Evolutionary conservation across 2,329 filamentous ascomycete genomes (phyloP).

Genomic region (Aspergillus tanneri): DNA sequence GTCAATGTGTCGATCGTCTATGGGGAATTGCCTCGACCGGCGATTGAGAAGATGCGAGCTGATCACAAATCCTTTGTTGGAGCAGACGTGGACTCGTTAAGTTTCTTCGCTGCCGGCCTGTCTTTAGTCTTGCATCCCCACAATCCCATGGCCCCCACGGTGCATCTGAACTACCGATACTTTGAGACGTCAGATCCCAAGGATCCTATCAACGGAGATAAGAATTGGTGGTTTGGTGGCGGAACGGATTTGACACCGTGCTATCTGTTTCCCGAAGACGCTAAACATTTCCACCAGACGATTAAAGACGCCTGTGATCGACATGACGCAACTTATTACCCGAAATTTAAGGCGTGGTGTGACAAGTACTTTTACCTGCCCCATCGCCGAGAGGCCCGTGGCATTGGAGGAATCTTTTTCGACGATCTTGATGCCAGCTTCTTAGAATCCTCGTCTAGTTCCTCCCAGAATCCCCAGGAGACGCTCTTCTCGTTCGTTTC

Average conservation of each 20-base stretch:
- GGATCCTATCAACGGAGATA: conserved; percentile 65
- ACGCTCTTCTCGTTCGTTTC: conserved; percentile 87
- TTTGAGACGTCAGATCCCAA: conserved; percentile 91
- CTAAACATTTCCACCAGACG: conserved; percentile 90
- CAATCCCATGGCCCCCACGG: conserved; percentile 96
- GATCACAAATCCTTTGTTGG: conserved; percentile 89
- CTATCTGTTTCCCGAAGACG: conserved; percentile 96
- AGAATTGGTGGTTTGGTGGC: conserved; percentile 95
- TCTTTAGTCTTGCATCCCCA: conserved; percentile 89
- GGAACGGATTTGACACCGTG: conserved; percentile 89
- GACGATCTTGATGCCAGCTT: conserved; percentile 78
- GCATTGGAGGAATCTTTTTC: conserved; percentile 96
- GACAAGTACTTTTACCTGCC: conserved; percentile 96
- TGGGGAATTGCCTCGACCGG: conserved; percentile 79
- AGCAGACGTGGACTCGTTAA: conserved; percentile 73
- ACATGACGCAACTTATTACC: conserved; percentile 89
- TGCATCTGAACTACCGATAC: conserved; percentile 97
- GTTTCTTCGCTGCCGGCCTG: conserved; percentile 93
- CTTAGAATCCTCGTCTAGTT: conserved; percentile 38
- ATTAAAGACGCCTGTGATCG: conserved; percentile 92
- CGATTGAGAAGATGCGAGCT: conserved; percentile 87
- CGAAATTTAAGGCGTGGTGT: conserved; percentile 96
- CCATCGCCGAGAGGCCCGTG: conserved; percentile 81
- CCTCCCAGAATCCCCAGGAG: conserved; percentile 77
- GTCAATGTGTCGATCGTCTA: conserved; percentile 96